Evolutionary conservation across 257 asterid species (phyloP), one percentile per base, ranked within the genome.

Genomic region (Paulownia fortunei): DNA sequence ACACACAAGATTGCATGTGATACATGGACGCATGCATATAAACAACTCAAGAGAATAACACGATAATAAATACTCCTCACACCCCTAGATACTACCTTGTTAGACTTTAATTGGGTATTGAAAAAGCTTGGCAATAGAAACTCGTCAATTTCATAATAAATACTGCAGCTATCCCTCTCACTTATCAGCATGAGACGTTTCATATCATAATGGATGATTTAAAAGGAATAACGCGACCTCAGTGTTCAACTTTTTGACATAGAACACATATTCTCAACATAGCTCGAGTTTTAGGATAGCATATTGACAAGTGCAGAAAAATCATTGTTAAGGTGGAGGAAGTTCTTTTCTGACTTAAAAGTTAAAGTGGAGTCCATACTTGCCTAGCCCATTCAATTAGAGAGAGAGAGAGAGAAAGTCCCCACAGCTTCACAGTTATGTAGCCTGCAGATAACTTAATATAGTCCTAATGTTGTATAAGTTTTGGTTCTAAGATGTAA

Each of bases 211-310:
- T n/a, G n/a, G n/a, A n/a, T 15, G 11, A 0, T n/a, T 37, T 0
- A 10, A 24, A 61, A 5, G 74, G 79, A 64, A 13, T 21, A 63
- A n/a, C n/a, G n/a, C n/a, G n/a, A n/a, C n/a, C n/a, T n/a, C n/a
- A n/a, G n/a, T n/a, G n/a, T n/a, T n/a, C n/a, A n/a, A n/a, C n/a
- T 27, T 51, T 76, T 72, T 32, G 41, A 44, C 32, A 51, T 32
- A 30, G 5, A 66, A 65, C 27, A 10, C 66, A 79, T 47, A 49
- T 21, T 62, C 58, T 27, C 30, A 41, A 6, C 15, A 41, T 21
- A 36, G 39, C 51, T 36, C n/a, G 8, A 79, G 15, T 34, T 41
- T 65, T 32, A 30, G 34, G 24, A 72, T 13, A 56, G 66, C 67
- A 30, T 18, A 61, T 23, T 49, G 10, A 46, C 76, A 64, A 68